phyloP scores from a whole-genome alignment of 179 eudicot species.

The Gypsophila paniculata region DNA sequence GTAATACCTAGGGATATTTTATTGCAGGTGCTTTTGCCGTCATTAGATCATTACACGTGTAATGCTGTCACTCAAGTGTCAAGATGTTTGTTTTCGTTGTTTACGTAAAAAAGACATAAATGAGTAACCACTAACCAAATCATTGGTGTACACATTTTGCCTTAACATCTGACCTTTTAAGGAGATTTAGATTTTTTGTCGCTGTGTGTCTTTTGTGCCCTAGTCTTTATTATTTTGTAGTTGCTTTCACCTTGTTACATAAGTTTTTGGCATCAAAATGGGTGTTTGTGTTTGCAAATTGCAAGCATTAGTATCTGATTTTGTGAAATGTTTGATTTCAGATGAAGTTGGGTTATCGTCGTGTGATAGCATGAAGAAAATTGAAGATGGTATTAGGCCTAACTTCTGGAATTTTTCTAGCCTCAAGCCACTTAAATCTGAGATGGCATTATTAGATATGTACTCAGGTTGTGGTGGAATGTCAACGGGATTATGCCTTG shows the following conservation, averaged over 20 bases:
- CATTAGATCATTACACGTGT: slow-evolving; percentile 1
- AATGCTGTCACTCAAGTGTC: not conserved
- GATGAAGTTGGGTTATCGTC: slow-evolving; percentile 33
- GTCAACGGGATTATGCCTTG: slow-evolving; percentile 94
- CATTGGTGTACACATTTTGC: not conserved
- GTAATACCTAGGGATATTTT: slow-evolving; percentile 12
- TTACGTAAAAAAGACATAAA: not conserved
- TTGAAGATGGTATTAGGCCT: slow-evolving; percentile 27
- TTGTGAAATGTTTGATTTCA: slow-evolving; percentile 24
- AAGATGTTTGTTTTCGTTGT: not conserved
- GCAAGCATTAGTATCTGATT: not conserved
- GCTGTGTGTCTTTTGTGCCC: not conserved
- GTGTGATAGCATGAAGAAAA: slow-evolving; percentile 32
- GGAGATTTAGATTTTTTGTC: not conserved
- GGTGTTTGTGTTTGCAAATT: not conserved
- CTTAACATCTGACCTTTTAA: not conserved
- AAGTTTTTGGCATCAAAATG: not conserved
- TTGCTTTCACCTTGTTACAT: not conserved
- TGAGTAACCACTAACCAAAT: slow-evolving; percentile 2
- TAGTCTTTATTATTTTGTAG: not conserved
- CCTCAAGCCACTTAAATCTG: slow-evolving; percentile 24
- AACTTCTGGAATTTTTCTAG: slow-evolving; percentile 27
- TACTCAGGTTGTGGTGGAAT: slow-evolving; percentile 98
- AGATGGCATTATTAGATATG: slow-evolving; percentile 62
- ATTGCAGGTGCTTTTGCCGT: not conserved